Percentiles rank a stretch among this genome's conserved stretches.
Conservation (phyloP, 192 early-diverging fungal species). For the Bifiguratus adelaidae region DNA sequence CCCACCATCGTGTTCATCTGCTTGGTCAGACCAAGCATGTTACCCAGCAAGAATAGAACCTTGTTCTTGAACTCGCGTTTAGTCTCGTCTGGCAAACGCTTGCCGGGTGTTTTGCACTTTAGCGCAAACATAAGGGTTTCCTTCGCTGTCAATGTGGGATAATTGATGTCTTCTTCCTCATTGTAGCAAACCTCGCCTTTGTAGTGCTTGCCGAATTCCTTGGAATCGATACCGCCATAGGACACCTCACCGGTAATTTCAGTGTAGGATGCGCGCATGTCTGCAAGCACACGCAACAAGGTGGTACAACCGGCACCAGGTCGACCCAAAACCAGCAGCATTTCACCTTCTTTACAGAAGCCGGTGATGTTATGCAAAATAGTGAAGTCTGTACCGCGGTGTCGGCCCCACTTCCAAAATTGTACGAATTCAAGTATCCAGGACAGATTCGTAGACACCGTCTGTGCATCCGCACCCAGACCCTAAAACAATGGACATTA, state of each 20-base stretch:
- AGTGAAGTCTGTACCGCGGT: constrained; percentile 3
- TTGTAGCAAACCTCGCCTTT: constrained; percentile 71
- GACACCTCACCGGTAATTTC: constrained; percentile 40
- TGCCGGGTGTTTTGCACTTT: constrained; percentile 57
- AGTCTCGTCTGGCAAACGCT: constrained; percentile 30
- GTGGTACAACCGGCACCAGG: constrained; percentile 62
- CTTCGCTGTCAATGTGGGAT: constrained; percentile 66
- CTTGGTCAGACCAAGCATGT: constrained; percentile 42
- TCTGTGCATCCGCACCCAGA: constrained; percentile 15
- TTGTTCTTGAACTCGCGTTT: constrained; percentile 37
- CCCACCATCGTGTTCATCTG: constrained; percentile 62
- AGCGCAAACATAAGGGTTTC: constrained; percentile 72
- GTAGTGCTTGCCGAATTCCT: constrained; percentile 45
- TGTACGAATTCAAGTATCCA: constrained; percentile 1
- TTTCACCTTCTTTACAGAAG: constrained; percentile 61
- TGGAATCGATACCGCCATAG: constrained; percentile 55
- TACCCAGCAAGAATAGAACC: constrained; percentile 31
- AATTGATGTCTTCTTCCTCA: constrained; percentile 74
- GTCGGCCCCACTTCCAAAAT: constrained; percentile 12
- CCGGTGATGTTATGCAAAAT: constrained; percentile 55
- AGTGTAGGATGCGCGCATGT: constrained; percentile 39
- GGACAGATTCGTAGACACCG: constrained; percentile 12
- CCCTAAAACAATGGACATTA: constrained; percentile 9
- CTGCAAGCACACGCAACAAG: constrained; percentile 49
- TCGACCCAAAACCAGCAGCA: constrained; percentile 56